phyloP scores from a whole-genome alignment of 768 basidiomycete species.

The Lentinus tigrinus region DNA sequence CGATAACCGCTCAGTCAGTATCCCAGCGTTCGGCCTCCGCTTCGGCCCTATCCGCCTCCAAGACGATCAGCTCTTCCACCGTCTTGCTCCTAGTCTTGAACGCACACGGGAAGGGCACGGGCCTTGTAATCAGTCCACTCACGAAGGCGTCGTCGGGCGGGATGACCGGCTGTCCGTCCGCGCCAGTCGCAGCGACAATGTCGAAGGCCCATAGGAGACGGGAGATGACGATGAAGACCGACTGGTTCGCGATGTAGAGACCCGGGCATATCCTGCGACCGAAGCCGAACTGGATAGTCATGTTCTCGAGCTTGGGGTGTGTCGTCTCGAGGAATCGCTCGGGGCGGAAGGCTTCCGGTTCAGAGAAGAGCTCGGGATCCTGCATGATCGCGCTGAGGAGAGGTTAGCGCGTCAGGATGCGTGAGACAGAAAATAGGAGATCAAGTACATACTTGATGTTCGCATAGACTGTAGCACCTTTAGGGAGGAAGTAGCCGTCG shows the following conservation, averaged over 20 bases:
- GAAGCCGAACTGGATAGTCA: slow-evolving; percentile 21
- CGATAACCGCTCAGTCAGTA: no score
- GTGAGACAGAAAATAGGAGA: not conserved
- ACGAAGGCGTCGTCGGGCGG: slow-evolving; percentile 1
- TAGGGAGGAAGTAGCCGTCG: slow-evolving; percentile 27
- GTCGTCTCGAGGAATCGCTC: slow-evolving; percentile 18
- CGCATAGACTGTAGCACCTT: slow-evolving; percentile 22
- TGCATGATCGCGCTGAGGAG: slow-evolving; percentile 9
- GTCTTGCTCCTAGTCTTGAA: not conserved
- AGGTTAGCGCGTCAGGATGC: not conserved
- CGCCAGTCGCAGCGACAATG: not conserved
- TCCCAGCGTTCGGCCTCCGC: slow-evolving; percentile 5
- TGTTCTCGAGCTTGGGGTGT: slow-evolving; percentile 6
- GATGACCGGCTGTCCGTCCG: not conserved
- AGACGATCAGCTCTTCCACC: not conserved
- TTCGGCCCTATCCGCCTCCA: slow-evolving; percentile 1
- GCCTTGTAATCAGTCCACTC: slow-evolving; percentile 2
- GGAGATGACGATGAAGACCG: slow-evolving; percentile 1
- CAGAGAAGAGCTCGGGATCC: slow-evolving; percentile 19
- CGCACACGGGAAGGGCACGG: slow-evolving; percentile 3
- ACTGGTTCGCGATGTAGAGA: slow-evolving; percentile 16
- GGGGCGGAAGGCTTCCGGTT: slow-evolving; percentile 21
- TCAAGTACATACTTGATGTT: not conserved
- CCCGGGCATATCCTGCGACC: slow-evolving; percentile 21
- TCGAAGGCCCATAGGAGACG: slow-evolving; percentile 14